Evolutionary conservation across 768 basidiomycete species (phyloP), one percentile per base, ranked within the genome.

Genomic region (Mycena pura): DNA sequence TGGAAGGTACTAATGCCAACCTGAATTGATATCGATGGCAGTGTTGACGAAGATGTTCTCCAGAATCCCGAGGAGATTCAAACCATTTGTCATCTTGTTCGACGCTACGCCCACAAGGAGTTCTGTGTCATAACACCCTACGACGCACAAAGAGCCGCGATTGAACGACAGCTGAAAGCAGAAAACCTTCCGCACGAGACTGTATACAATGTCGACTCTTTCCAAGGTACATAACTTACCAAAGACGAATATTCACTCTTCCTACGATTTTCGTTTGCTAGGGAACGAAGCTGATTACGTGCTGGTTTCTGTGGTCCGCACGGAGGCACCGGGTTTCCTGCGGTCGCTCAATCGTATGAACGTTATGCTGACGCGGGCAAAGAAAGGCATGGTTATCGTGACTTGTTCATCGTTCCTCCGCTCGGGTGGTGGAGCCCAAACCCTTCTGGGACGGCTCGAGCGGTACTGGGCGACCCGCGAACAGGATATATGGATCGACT

Each of bases 51-150:
- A 43, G 31, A 17, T 47, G 11, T 46, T 34, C 17, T 45, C 19
- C 38, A 84, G 84, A 85, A 85, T 55, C 22, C 22, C 2, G 69
- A 68, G 36, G 84, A 86, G 65, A 72, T 78, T 11, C 64, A 74
- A 14, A 72, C 72, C 0, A 71, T 84, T 24, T 74, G 80, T 6
- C 65, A 81, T 45, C 72, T 85, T 13, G 77, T 84, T 13, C 72
- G 69, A 25, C 67, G 72, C 15, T 83, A 81, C 59, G 60, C 70
- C 24, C 24, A 64, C 21, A 62, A 45, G 25, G 66, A 81, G 0
- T 84, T 82, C 49, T 79, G 79, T 45, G 64, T 86, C 52, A 83
- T 86, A 43, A 84, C 84, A 2, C 84, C 82, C 0, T 86, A 86
- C 57, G 84, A 85, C 60, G 80, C 80, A 1, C 85, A 86, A 68